Evolutionary conservation across 495 filamentous ascomycete species (phyloP), one percentile per base, ranked within the genome.

Genomic region (Penicillium riverlandense): DNA sequence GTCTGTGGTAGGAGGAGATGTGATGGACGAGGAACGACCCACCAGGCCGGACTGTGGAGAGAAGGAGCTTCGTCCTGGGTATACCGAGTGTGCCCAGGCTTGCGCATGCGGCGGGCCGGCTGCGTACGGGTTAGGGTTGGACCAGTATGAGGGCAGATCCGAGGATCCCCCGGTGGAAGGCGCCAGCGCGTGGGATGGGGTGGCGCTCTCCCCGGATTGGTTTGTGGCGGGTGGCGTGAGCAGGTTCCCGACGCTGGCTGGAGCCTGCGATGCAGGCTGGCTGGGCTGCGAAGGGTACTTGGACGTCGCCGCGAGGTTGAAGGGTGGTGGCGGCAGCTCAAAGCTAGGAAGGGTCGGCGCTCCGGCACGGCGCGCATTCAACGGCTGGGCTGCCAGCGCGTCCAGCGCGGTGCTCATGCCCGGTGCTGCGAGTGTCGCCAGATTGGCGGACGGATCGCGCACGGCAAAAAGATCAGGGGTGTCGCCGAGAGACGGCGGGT

Each of bases 261-360:
- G 52, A 2, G 72, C 56, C 70, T 59, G 66, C 49, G 54, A 55
- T 36, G 54, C 47, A 2, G 51, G 57, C 31, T 59, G 62, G 62
- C 58, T 58, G 35, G 59, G 56, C 30, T 54, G 55, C 37, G 59
- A 53, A 0, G 62, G 54, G 48, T 71, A 77, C 52, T 78, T 80
- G 34, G 65, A 43, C 1, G 63, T 38, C 22, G 52, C 47, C 42
- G 52, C 12, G 1, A 67, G 59, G n/a, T 57, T 64, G 32, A 60
- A 60, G 2, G 49, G 57, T 9, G 77, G 76, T 1, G 75, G 71
- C 27, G 82, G 81, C 11, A 83, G 70, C 46, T 84, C 80, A 45
- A 85, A 85, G 49, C 59, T 69, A 37, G 82, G 79, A 33, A 86
- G 68, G 38, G 71, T 71, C 12, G 73, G 76, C 1, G 82, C 78